Conservation (phyloP, 2,329 filamentous ascomycete genomes). For the Domatiomyces globalis region DNA sequence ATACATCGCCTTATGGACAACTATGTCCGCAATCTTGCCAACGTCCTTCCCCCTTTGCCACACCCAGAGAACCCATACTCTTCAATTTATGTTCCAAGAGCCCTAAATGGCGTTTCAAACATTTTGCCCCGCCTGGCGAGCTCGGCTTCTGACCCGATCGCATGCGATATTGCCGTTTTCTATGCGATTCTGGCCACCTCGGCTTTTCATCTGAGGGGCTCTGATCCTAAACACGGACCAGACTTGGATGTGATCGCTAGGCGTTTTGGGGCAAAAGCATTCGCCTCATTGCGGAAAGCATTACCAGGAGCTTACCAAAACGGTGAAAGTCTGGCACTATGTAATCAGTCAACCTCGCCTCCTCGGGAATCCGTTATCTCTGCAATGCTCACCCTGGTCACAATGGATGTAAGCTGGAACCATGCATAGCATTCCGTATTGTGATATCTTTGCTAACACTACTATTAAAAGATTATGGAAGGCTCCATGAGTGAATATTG, state of each 20-base stretch:
- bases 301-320: conserved; percentile 1
- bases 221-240: background rate
- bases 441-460: background rate
- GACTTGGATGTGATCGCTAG: conserved; percentile 5
- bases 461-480: conserved; percentile 10
- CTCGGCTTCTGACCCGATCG: conserved; percentile 1
- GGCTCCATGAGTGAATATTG: conserved; percentile 15
- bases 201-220: conserved; percentile 28
- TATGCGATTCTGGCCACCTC: conserved; percentile 31
- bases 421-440: background rate
- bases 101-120: conserved; percentile 7
- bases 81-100: conserved; percentile 9
- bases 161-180: conserved; percentile 18
- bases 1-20: conserved; percentile 9
- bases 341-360: background rate
- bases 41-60: conserved; percentile 8
- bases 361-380: conserved; percentile 8
- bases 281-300: conserved; percentile 6
- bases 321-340: background rate
- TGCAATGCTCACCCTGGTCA: conserved; percentile 15
- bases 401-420: conserved; percentile 14
- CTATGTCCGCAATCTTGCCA: conserved; percentile 6
- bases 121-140: conserved; percentile 1
- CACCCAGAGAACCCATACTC: conserved; percentile 7
- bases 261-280: conserved; percentile 7